Conservation (phyloP, 768 basidiomycete genomes). For the Pulveroboletus sp. region DNA sequence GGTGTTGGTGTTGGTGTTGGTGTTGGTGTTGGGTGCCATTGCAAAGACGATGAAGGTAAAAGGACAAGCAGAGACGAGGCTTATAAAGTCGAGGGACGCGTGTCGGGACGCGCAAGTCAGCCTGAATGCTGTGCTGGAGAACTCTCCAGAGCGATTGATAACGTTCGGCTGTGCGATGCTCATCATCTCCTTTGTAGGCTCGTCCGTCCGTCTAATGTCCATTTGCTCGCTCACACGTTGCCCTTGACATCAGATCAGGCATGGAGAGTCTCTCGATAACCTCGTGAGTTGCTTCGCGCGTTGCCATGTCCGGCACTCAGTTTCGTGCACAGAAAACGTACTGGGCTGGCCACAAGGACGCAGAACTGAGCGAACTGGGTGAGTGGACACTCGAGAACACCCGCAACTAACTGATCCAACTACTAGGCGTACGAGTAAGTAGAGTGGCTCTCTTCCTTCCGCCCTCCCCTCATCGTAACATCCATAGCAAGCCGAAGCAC, state of each 20-base stretch:
- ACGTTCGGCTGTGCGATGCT: conserved; percentile 12
- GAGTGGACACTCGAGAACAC: conserved; percentile 12
- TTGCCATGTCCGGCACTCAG: background rate
- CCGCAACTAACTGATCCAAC: conserved; percentile 2
- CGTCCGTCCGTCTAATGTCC: too few relatives aligned
- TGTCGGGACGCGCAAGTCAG: conserved; percentile 23
- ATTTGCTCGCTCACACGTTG: background rate
- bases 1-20: conserved; percentile 13
- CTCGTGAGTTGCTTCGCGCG: conserved; percentile 40
- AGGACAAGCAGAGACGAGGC: background rate
- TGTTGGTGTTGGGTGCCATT: conserved; percentile 7
- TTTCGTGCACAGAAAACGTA: conserved; percentile 34
- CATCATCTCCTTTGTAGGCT: conserved; percentile 24
- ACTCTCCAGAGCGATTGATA: background rate
- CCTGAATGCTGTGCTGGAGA: background rate
- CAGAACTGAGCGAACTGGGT: conserved; percentile 74
- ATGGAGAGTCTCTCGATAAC: conserved; percentile 78
- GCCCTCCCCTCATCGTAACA: background rate
- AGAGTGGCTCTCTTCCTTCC: background rate
- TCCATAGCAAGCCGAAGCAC: conserved; percentile 59
- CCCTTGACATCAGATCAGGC: conserved; percentile 48
- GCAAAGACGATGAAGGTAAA: background rate
- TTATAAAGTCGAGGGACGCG: conserved; percentile 27
- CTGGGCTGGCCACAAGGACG: conserved; percentile 77
- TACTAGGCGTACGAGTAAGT: conserved; percentile 53